Conservation (phyloP, 768 basidiomycete species). For the Mycena galopus region DNA sequence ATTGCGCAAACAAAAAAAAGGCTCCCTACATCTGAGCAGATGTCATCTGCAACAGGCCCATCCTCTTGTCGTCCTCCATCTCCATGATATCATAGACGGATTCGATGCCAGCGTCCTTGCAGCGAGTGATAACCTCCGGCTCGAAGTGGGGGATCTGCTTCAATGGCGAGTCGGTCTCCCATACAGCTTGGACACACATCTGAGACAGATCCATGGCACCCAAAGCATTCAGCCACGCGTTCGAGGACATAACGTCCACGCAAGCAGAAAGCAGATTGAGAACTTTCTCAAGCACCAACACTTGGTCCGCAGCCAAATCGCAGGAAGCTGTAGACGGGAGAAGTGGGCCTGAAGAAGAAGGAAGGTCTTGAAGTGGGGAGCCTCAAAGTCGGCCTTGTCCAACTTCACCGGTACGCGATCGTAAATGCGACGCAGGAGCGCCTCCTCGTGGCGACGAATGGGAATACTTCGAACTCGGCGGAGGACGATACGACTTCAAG, state of each 20-base stretch:
- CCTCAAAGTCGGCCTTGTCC: constrained; percentile 84
- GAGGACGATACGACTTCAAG: constrained; percentile 98
- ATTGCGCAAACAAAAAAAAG: background rate
- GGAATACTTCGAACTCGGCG: constrained; percentile 96
- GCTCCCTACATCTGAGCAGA: constrained; percentile 83
- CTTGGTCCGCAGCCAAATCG: constrained; percentile 96
- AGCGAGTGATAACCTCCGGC: constrained; percentile 85
- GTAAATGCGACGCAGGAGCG: constrained; percentile 88
- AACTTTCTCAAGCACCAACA: constrained; percentile 88
- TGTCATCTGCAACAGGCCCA: constrained; percentile 86
- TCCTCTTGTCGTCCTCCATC: constrained; percentile 93
- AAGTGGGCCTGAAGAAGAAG: constrained; percentile 97
- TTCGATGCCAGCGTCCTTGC: constrained; percentile 84
- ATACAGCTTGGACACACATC: constrained; percentile 98
- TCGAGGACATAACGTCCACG: constrained; percentile 98
- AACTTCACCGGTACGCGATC: constrained; percentile 98
- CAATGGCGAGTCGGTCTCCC: constrained; percentile 96
- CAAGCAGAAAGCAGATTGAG: constrained; percentile 93
- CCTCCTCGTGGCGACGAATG: constrained; percentile 94
- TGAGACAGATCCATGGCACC: constrained; percentile 98
- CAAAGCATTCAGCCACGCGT: constrained; percentile 93
- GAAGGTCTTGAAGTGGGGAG: constrained; percentile 99
- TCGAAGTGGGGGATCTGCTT: constrained; percentile 99
- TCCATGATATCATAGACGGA: constrained; percentile 99
- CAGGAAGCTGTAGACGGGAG: constrained; percentile 90